Evolutionary conservation across 805 yeast genomes (phyloP), one percentile per base, ranked within the genome.

Genomic region (Cyberlindnera sargentensis): DNA sequence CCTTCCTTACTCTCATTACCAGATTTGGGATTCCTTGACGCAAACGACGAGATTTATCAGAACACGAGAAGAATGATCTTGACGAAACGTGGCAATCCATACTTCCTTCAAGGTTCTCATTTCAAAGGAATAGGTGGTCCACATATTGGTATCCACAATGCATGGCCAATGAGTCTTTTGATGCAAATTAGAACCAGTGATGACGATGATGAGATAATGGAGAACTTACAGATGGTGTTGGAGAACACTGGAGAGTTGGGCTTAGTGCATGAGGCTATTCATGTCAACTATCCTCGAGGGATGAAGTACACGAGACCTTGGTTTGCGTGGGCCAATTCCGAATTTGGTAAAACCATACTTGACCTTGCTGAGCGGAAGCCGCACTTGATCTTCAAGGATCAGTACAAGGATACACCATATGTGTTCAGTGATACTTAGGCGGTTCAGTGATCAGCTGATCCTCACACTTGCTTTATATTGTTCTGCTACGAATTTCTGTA

Each of bases 261-360:
- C 0, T 68, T 88, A 44, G 80, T 88, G 77, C 96, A 88, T 59
- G 96, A 88, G 65, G 74, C 84, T 45, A 78, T 88, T 4, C 66
- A 83, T 45, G 95, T 87, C 8, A 71, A 80, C 51, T 64, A 72
- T 5, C 66, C 66, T 2, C 46, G 50, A 2, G 80, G 77, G 1
- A 44, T 47, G 8, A 62, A 61, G n/a, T 89, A 63, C 58, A 84
- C 95, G 0, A 67, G 96, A 47, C 76, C 93, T 3, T 88, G 96
- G 96, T 89, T 89, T 67, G 83, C 95, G 5, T 88, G 96, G 96
- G 84, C 95, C 52, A 88, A 88, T 58, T 80, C 95, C 1, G 96
- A 89, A 62, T 86, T 88, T 65, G 96, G 89, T 23, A 85, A 85
- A 61, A 82, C 95, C 1, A 81, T 88, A n/a, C 60, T 88, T 37